These are phyloP conservation scores for Suillus sp. DNA, from an alignment of 768 basidiomycete species.

Conservation along the genomic window DNA sequence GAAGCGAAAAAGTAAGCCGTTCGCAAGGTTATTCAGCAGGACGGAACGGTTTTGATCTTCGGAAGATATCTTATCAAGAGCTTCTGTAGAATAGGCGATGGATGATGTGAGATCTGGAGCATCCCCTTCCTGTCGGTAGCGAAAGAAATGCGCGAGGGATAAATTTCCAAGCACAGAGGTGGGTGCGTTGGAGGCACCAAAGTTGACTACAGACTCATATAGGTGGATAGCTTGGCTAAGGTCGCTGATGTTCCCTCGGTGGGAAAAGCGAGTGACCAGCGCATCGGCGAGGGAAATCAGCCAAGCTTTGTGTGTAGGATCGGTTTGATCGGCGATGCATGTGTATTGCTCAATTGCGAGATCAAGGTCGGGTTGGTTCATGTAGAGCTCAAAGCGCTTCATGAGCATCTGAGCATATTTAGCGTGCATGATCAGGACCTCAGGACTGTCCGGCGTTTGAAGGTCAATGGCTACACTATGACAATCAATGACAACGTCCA, in stretches of 20 bases:
- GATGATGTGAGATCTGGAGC: slow-evolving; percentile 30
- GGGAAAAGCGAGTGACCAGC: slow-evolving; percentile 18
- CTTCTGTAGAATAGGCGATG: slow-evolving; percentile 30
- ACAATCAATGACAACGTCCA: slow-evolving; percentile 31
- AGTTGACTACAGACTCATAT: slow-evolving; percentile 25
- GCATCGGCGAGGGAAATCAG: slow-evolving; percentile 20
- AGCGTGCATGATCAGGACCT: slow-evolving; percentile 9
- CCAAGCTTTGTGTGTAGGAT: slow-evolving; percentile 8
- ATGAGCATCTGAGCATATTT: not conserved
- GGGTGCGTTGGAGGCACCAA: slow-evolving; percentile 9
- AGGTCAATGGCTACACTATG: slow-evolving; percentile 25
- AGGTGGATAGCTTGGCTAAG: slow-evolving; percentile 25
- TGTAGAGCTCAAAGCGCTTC: slow-evolving; percentile 9
- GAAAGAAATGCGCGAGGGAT: slow-evolving; percentile 13
- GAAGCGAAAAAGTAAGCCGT: slow-evolving; percentile 12
- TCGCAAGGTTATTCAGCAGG: slow-evolving; percentile 1
- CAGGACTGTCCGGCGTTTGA: slow-evolving; percentile 18
- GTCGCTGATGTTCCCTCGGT: slow-evolving; percentile 14
- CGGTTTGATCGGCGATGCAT: slow-evolving; percentile 20
- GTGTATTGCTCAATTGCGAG: not conserved
- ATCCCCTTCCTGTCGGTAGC: slow-evolving; percentile 28
- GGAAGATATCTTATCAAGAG: slow-evolving; percentile 16
- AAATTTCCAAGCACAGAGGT: not conserved
- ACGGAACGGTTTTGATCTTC: slow-evolving; percentile 18
- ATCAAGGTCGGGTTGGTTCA: not conserved